Conservation (phyloP, 495 filamentous ascomycete species). For the Aspergillus steynii region DNA sequence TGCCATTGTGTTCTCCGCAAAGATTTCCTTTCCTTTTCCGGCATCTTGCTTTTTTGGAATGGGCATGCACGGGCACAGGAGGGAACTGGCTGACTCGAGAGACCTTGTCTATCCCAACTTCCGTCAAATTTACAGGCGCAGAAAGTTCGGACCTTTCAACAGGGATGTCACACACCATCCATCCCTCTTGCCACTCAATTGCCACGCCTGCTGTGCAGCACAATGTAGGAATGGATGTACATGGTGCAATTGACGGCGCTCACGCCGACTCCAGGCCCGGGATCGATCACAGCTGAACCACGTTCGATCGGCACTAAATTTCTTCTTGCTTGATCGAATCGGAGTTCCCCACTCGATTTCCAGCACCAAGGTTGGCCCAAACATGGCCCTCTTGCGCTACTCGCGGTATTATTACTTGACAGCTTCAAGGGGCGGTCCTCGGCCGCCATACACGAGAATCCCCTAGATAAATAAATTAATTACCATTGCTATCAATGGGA, state of each 20-base stretch:
- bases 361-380: conserved; percentile 3
- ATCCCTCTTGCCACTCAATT: background rate
- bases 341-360: conserved; percentile 1
- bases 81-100: background rate
- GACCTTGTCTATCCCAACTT: background rate
- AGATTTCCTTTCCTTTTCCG: background rate
- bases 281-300: conserved; percentile 4
- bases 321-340: background rate
- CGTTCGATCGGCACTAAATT: background rate
- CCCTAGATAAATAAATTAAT: conserved; percentile 9
- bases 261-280: background rate
- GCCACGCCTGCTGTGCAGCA: too few species aligned
- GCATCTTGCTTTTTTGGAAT: background rate
- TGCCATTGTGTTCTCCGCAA: background rate
- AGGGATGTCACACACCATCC: background rate
- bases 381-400: conserved; percentile 6
- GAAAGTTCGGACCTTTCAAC: background rate
- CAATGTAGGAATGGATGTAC: background rate
- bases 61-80: background rate
- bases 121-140: background rate
- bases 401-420: conserved; percentile 11
- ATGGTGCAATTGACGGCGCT: background rate
- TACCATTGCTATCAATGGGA: conserved; percentile 18
- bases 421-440: background rate
- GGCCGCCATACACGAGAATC: conserved; percentile 3